These are phyloP conservation scores for Populus hybrid DNA, from an alignment of 441 rosid species.

Conservation along the genomic window DNA sequence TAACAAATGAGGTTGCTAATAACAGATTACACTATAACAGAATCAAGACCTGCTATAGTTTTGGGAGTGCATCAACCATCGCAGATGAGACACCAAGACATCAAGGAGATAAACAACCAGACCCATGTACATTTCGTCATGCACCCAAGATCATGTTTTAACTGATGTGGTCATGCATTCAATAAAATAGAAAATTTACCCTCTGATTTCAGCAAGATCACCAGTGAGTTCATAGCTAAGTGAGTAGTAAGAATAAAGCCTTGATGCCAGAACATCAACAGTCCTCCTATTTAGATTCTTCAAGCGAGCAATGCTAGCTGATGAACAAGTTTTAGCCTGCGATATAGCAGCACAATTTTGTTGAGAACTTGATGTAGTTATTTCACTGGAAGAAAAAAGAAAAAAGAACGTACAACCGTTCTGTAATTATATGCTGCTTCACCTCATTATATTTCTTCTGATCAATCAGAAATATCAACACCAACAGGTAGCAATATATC, in stretches of 20 bases:
- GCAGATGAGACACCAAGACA: background rate
- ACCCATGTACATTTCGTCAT: background rate
- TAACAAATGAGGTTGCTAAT: background rate
- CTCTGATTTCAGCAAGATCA: slow-evolving; percentile 68
- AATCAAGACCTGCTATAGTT: background rate
- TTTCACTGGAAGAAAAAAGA: too few relatives aligned
- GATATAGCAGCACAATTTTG: slow-evolving; percentile 2
- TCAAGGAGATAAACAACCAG: background rate
- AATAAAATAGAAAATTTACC: slow-evolving; percentile 33
- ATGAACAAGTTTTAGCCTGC: slow-evolving; percentile 72
- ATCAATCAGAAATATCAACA: slow-evolving; percentile 62
- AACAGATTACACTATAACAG: background rate
- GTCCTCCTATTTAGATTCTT: slow-evolving; percentile 68
- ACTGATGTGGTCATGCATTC: background rate
- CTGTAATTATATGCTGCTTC: background rate
- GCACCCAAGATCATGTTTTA: background rate
- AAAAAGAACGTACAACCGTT: background rate
- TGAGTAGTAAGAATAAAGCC: slow-evolving; percentile 69
- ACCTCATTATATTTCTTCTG: slow-evolving; percentile 68
- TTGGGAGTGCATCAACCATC: background rate
- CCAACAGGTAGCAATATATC: slow-evolving; percentile 61
- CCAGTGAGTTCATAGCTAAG: slow-evolving; percentile 70
- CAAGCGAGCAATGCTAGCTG: slow-evolving; percentile 60
- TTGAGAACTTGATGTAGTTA: background rate
- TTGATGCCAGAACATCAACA: slow-evolving; percentile 67